Evolutionary conservation across 768 basidiomycete genomes (phyloP).

Genomic region (Russula sp.): DNA sequence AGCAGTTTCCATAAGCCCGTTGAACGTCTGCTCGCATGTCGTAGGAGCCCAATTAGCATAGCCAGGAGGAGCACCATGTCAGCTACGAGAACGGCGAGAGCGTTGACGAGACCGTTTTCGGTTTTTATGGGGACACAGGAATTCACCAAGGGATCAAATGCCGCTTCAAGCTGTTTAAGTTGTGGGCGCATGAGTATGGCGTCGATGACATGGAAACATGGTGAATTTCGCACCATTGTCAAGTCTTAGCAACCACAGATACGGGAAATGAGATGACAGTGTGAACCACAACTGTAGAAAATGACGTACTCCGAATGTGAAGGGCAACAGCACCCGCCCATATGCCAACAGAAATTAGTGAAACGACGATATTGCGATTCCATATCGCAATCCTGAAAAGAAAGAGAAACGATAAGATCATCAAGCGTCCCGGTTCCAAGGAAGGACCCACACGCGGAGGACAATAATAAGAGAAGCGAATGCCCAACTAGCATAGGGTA

Average conservation of each 20-base stretch:
- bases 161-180: not conserved
- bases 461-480: constrained; percentile 11
- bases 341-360: not conserved
- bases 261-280: not conserved
- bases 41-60: constrained; percentile 12
- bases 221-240: constrained; percentile 1
- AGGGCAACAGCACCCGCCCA: constrained; percentile 4
- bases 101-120: not conserved
- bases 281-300: not conserved
- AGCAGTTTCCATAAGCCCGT: constrained; percentile 17
- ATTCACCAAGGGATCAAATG: not conserved
- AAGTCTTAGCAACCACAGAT: not conserved
- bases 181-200: not conserved
- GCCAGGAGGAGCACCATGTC: constrained; percentile 5
- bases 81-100: not conserved
- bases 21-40: not conserved
- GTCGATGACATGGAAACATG: not conserved
- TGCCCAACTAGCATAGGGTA: constrained; percentile 2
- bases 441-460: constrained; percentile 4
- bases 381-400: constrained; percentile 15
- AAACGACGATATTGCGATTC: constrained; percentile 1
- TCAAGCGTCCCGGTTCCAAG: not conserved
- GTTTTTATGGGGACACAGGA: not conserved
- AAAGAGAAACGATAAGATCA: not conserved
- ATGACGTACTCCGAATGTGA: constrained; percentile 9